These are phyloP conservation scores for Blastobotrys chiropterorum DNA, from an alignment of 805 yeast genomes.

Conservation along the genomic window DNA sequence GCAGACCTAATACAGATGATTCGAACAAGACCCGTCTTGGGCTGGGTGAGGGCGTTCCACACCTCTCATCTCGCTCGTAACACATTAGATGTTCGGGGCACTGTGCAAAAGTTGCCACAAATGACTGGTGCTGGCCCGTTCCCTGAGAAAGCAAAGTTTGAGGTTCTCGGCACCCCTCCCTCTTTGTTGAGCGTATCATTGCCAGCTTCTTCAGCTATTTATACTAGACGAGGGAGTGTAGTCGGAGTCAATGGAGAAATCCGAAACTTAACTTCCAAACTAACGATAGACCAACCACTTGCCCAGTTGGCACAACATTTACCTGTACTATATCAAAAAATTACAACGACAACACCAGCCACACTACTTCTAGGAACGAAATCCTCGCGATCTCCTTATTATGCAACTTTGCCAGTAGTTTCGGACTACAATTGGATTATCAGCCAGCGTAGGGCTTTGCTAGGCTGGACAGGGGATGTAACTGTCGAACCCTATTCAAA, in stretches of 20 bases:
- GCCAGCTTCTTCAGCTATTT: constrained; percentile 38
- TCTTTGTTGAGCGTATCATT: constrained; percentile 37
- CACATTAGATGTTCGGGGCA: not conserved
- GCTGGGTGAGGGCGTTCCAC: not conserved
- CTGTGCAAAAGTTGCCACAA: constrained; percentile 18
- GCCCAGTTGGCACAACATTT: constrained; percentile 20
- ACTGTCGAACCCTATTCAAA: constrained; percentile 20
- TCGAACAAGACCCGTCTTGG: not conserved
- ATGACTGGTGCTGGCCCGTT: constrained; percentile 40
- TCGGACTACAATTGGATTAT: constrained; percentile 36
- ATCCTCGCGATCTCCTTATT: constrained; percentile 15
- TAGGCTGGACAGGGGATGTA: constrained; percentile 39
- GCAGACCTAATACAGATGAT: not conserved
- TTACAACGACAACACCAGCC: constrained; percentile 27
- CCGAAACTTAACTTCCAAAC: constrained; percentile 23
- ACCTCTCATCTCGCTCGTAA: not conserved
- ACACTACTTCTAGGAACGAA: constrained; percentile 25
- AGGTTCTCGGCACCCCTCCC: constrained; percentile 38
- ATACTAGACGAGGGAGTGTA: constrained; percentile 37
- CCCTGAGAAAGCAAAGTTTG: constrained; percentile 35
- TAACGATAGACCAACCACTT: constrained; percentile 20
- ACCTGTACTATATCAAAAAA: constrained; percentile 31
- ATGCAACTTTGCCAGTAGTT: constrained; percentile 32
- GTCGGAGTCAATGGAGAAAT: constrained; percentile 36
- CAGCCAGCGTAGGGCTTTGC: constrained; percentile 33